Evolutionary conservation across 192 early-diverging fungal species (phyloP), one percentile per base, ranked within the genome.

Genomic region (Rhizophagus prolifer): DNA sequence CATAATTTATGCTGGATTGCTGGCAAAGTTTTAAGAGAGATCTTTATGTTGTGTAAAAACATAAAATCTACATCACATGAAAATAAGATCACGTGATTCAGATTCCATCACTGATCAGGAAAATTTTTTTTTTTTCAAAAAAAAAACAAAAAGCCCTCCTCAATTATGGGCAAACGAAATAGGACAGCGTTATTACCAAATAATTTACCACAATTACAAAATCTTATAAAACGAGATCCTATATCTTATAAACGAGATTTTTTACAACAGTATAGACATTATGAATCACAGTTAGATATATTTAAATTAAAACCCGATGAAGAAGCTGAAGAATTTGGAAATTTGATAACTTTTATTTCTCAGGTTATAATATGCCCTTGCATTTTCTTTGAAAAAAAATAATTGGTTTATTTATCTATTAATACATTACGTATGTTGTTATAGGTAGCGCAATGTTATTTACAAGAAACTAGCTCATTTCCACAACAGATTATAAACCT

Each of bases 141-240:
- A 50, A 50, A 50, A 50, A 50, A 50, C 16, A 50, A 14, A 50
- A 47, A 47, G 21, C 47, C 1, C 14, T 16, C 14, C 14, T 54
- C 50, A 80, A n/a, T 72, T 77, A 91, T 91, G 90, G 90, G 86
- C 41, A 88, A 84, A 78, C 81, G 89, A 38, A 87, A 90, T 75
- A 82, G 89, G 82, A 85, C 87, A 30, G 83, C 87, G n/a, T 75
- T 88, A 65, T 79, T 92, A 71, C 85, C 89, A 14, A 90, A 79
- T 23, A 95, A 99, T 90, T 89, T 99, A 74, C 95, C 98, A 46
- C 97, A 98, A 85, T 89, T 99, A 74, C 98, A 99, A 86, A 99
- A 99, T 84, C 88, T 97, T 63, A 95, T 99, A 82, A 97, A 97
- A 83, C 88, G 98, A 38, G 98, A 99, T 81, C 91, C 96, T 10